Evolutionary conservation across 768 basidiomycete species (phyloP), one percentile per base, ranked within the genome.

Genomic region (Russula lepida): DNA sequence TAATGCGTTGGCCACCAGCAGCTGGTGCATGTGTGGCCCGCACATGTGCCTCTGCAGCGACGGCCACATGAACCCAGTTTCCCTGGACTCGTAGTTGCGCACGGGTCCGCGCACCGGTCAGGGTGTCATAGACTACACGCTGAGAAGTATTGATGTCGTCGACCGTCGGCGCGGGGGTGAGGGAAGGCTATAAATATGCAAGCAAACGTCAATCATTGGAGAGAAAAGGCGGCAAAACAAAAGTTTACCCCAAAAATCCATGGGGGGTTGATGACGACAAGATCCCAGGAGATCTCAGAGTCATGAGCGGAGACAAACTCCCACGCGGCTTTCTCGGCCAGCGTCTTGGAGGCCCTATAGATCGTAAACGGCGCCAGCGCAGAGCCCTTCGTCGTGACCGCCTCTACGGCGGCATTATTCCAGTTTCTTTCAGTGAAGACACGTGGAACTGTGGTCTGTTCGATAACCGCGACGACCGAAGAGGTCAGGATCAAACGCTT

Each of bases 401-500:
- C 72, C 51, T 73, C 68, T 19, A 81, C 67, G 5, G 79, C 73
- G 54, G 72, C 72, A 15, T 80, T 69, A 65, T 87, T 85, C 89
- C 88, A 89, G 68, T 37, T 32, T 4, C 33, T 57, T 53, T 60
- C 63, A 13, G 27, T 67, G 44, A 60, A 65, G 51, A 68, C 68
- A 59, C 66, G 66, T 23, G 66, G 59, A 1, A 7, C 32, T 2
- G 28, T 50, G 66, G 58, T 39, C 68, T 65, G 60, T 25, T 75
- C 69, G 30, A 63, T 50, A 39, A 84, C 66, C 2, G 82, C 70
- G 9, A 81, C 84, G 49, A 73, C 71, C 1, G 85, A 86, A 0
- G 82, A 82, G 1, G 84, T 84, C 61, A 86, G 69, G 19, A 89
- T 78, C 19, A 89, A 72, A 39, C 88, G 81, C 70, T 84, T 80